These are phyloP conservation scores for Chaetomium sp. DNA, from an alignment of 2,329 filamentous ascomycete species.

Conservation along the genomic window DNA sequence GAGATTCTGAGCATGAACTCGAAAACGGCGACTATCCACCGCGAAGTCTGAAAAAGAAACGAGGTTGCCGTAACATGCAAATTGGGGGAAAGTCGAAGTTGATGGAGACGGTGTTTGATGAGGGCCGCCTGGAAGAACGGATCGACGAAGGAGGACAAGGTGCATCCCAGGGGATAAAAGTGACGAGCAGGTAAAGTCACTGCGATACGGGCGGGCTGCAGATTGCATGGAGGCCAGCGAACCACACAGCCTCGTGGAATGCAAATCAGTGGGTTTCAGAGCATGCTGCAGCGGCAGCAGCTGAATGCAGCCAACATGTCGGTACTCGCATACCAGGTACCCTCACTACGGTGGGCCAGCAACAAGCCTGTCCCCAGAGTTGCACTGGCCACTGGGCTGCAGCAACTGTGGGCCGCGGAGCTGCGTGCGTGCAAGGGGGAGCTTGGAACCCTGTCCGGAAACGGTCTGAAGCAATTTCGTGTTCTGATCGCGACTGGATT, in stretches of 20 bases:
- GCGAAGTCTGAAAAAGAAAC: neutral
- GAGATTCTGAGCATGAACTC: too few relatives aligned
- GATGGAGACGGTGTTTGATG: constrained; percentile 11
- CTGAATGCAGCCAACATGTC: constrained; percentile 12
- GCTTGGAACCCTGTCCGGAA: constrained; percentile 23
- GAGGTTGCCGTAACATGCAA: neutral
- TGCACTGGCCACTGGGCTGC: constrained; percentile 22
- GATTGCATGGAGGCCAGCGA: neutral
- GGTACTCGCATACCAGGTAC: constrained; percentile 21
- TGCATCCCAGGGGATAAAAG: neutral
- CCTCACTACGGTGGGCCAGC: constrained; percentile 9
- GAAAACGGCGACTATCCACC: too few relatives aligned
- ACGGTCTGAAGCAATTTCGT: constrained; percentile 26
- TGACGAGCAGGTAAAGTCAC: constrained; percentile 8
- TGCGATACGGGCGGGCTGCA: neutral
- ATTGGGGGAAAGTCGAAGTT: neutral
- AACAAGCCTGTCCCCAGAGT: constrained; percentile 8
- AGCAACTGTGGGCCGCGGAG: constrained; percentile 13
- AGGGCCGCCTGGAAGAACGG: constrained; percentile 9
- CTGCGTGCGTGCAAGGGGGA: constrained; percentile 18
- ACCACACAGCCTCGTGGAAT: neutral
- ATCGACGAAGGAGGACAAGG: constrained; percentile 12
- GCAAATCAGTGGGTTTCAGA: neutral
- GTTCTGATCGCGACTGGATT: constrained; percentile 21
- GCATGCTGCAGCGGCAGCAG: constrained; percentile 3